Percentiles rank a stretch among this genome's conserved stretches.
Conservation (phyloP, 2,329 filamentous ascomycete genomes). For the Talaromyces sp. region DNA sequence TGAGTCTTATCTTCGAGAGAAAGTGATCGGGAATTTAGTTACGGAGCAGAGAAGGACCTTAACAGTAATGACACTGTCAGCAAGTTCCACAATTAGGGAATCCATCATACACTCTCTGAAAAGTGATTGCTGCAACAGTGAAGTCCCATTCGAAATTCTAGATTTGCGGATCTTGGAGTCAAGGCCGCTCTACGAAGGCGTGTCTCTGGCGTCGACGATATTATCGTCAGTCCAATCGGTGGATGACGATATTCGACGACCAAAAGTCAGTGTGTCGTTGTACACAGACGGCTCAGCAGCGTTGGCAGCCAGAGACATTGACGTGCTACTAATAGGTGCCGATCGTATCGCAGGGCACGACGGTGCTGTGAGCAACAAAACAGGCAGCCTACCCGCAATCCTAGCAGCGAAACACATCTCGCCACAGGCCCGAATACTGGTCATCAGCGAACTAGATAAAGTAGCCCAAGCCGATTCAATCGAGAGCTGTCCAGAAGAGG, state of each 20-base stretch:
- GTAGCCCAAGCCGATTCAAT: conserved; percentile 48
- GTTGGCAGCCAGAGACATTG: conserved; percentile 50
- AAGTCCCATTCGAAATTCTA: conserved; percentile 37
- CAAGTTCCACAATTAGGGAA: conserved; percentile 58
- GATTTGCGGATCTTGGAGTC: conserved; percentile 64
- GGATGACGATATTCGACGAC: conserved; percentile 19
- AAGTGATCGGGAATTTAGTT: conserved; percentile 15
- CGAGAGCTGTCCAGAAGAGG: conserved; percentile 46
- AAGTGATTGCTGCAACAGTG: conserved; percentile 30
- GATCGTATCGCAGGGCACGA: conserved; percentile 55
- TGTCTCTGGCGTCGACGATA: conserved; percentile 42
- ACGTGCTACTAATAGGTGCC: conserved; percentile 62
- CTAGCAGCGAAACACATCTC: conserved; percentile 53
- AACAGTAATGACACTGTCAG: conserved; percentile 59
- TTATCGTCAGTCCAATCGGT: conserved; percentile 19
- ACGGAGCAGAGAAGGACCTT: conserved; percentile 29
- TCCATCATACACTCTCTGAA: conserved; percentile 42
- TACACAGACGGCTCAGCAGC: conserved; percentile 61
- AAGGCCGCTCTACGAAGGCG: conserved; percentile 64
- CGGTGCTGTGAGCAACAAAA: conserved; percentile 65
- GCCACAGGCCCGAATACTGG: conserved; percentile 49
- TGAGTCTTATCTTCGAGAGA: conserved; percentile 24
- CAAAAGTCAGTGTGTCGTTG: conserved; percentile 45
- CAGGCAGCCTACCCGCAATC: conserved; percentile 58
- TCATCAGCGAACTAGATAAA: conserved; percentile 61